These are phyloP conservation scores for Eucalyptus sideroxylon DNA, from an alignment of 345 rosid genomes.

Conservation along the genomic window DNA sequence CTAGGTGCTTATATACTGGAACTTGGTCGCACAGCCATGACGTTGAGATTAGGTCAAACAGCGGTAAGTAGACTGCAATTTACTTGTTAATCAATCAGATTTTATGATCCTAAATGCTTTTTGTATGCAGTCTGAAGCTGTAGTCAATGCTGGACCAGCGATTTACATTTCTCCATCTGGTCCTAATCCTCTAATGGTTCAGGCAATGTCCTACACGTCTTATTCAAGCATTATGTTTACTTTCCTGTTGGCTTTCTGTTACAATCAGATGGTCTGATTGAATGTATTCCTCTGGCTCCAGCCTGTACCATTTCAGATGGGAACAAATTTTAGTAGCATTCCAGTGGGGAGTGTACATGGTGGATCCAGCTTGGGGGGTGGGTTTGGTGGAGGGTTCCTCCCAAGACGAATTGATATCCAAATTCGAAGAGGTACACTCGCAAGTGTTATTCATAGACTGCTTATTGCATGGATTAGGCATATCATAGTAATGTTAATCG, in stretches of 20 bases:
- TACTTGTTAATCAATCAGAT: neutral
- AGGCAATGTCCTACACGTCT: slow-evolving; percentile 20
- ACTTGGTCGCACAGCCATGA: slow-evolving; percentile 74
- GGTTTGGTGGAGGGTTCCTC: slow-evolving; percentile 36
- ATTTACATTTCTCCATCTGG: slow-evolving; percentile 55
- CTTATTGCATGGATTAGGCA: neutral
- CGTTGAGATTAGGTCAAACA: slow-evolving; percentile 57
- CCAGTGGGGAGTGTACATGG: slow-evolving; percentile 40
- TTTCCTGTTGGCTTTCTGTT: slow-evolving; percentile 1
- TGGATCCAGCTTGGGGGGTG: slow-evolving; percentile 36
- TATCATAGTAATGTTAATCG: neutral
- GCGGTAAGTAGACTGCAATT: slow-evolving; percentile 22
- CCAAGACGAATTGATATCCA: slow-evolving; percentile 74
- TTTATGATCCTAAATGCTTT: neutral
- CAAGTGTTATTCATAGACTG: neutral
- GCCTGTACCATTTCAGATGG: slow-evolving; percentile 68
- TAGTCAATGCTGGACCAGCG: slow-evolving; percentile 78
- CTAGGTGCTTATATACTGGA: slow-evolving; percentile 70
- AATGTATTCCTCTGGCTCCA: slow-evolving; percentile 6
- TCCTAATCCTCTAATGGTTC: slow-evolving; percentile 83
- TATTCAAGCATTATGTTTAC: neutral
- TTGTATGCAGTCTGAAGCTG: slow-evolving; percentile 54
- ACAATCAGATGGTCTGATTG: neutral
- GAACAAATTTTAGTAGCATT: slow-evolving; percentile 32
- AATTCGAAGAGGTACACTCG: slow-evolving; percentile 51